phyloP scores from a whole-genome alignment of 345 rosid genomes.

The Draba incana region DNA sequence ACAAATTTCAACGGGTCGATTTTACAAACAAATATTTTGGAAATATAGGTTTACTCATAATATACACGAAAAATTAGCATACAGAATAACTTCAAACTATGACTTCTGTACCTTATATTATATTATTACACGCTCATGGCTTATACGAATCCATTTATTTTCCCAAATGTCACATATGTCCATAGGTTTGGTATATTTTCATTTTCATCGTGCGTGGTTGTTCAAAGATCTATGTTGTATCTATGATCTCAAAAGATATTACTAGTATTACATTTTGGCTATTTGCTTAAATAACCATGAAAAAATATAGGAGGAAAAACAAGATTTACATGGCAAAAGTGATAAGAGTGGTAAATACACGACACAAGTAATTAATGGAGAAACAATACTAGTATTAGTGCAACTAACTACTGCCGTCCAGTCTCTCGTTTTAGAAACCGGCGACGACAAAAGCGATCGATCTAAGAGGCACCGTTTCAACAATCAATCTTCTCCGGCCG shows the following conservation, averaged over 20 bases:
- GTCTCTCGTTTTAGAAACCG: too few relatives aligned
- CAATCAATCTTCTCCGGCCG: too few relatives aligned
- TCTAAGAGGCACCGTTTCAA: too few relatives aligned
- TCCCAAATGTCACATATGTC: background rate
- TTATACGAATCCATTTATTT: background rate
- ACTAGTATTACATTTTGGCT: too few relatives aligned
- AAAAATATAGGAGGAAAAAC: too few relatives aligned
- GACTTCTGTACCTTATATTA: conserved; percentile 21
- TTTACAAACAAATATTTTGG: background rate
- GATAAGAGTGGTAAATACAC: conserved; percentile 17
- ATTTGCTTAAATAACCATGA: too few relatives aligned
- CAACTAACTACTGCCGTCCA: background rate
- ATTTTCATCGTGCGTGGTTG: too few relatives aligned
- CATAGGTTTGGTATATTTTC: too few relatives aligned
- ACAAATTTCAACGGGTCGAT: conserved; percentile 15
- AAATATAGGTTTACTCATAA: background rate
- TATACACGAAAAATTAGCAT: conserved; percentile 6
- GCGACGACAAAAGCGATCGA: too few relatives aligned
- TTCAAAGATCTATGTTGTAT: too few relatives aligned
- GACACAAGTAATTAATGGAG: conserved; percentile 2
- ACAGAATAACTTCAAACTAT: background rate
- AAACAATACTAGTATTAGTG: conserved; percentile 6
- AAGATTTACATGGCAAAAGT: background rate
- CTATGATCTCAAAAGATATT: too few relatives aligned
- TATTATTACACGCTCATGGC: background rate